These are phyloP conservation scores for Dryas alaskensis DNA, from an alignment of 306 rosid species.

Conservation along the genomic window DNA sequence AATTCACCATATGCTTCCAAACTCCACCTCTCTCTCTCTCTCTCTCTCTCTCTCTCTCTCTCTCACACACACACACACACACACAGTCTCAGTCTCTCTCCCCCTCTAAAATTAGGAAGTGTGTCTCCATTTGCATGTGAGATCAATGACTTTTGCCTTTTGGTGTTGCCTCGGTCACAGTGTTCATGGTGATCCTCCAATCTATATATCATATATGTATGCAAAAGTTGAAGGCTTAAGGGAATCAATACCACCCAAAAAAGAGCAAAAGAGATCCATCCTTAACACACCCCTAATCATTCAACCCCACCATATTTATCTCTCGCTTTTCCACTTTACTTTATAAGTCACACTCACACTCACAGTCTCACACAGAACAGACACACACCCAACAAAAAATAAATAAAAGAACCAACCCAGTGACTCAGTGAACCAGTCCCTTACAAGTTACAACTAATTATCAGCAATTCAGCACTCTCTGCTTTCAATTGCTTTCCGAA, in stretches of 20 bases:
- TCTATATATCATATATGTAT: neutral
- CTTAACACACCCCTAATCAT: conserved; percentile 49
- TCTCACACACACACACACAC: neutral
- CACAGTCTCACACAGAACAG: neutral
- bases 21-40: neutral
- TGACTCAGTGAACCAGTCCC: conserved; percentile 10
- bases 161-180: conserved; percentile 16
- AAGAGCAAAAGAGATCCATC: conserved; percentile 20
- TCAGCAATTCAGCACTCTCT: conserved; percentile 8
- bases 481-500: conserved; percentile 36
- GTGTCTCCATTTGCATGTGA: conserved; percentile 24
- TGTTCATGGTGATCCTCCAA: conserved; percentile 11
- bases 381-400: neutral
- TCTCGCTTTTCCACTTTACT: conserved; percentile 24
- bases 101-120: neutral
- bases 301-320: conserved; percentile 46
- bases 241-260: conserved; percentile 14
- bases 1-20: conserved; percentile 11
- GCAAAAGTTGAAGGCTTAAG: conserved; percentile 9
- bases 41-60: neutral
- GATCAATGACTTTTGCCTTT: neutral
- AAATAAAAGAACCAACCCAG: conserved; percentile 14
- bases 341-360: neutral
- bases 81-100: neutral
- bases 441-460: conserved; percentile 8